Percentiles rank a stretch among this genome's conserved stretches.
phyloP scores from a whole-genome alignment of 2,329 filamentous ascomycete genomes.

The Pseudocercospora cruenta region DNA sequence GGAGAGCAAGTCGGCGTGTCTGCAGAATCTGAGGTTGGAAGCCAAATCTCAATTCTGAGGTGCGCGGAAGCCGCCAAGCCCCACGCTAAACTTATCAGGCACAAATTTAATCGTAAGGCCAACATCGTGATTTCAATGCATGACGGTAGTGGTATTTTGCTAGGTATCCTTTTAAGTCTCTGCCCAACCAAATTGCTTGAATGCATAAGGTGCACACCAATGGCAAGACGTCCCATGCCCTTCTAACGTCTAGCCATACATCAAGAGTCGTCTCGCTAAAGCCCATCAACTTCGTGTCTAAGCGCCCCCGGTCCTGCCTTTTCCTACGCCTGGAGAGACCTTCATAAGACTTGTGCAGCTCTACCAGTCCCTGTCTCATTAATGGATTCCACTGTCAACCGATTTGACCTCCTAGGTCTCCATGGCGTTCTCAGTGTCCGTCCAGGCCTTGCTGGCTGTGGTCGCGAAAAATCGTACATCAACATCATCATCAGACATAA shows the following conservation, averaged over 20 bases:
- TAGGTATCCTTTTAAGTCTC: conserved; percentile 9
- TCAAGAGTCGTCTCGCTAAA: conserved; percentile 5
- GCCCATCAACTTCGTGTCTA: conserved; percentile 3
- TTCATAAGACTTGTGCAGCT: not conserved
- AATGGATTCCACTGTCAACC: conserved; percentile 2
- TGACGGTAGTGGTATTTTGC: conserved; percentile 8
- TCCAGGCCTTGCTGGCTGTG: conserved; percentile 69
- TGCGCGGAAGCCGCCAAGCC: not conserved
- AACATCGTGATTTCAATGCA: not conserved
- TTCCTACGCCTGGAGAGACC: not conserved
- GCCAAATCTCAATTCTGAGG: not conserved
- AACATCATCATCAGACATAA: conserved; percentile 96
- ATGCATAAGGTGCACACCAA: conserved; percentile 3
- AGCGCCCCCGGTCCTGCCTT: not conserved
- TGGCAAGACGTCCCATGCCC: conserved; percentile 3
- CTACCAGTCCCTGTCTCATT: not conserved
- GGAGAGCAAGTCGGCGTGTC: conserved; percentile 1
- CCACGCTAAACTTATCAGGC: not conserved
- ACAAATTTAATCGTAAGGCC: not conserved
- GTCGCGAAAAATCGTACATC: conserved; percentile 98
- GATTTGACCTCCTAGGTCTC: conserved; percentile 36
- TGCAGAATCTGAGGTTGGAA: not conserved
- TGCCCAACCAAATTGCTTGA: conserved; percentile 6
- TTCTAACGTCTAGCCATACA: conserved; percentile 7
- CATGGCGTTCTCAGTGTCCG: conserved; percentile 39